Evolutionary conservation across 176 grass and related monocot genomes (phyloP).

Genomic region (Metroxylon sagu): DNA sequence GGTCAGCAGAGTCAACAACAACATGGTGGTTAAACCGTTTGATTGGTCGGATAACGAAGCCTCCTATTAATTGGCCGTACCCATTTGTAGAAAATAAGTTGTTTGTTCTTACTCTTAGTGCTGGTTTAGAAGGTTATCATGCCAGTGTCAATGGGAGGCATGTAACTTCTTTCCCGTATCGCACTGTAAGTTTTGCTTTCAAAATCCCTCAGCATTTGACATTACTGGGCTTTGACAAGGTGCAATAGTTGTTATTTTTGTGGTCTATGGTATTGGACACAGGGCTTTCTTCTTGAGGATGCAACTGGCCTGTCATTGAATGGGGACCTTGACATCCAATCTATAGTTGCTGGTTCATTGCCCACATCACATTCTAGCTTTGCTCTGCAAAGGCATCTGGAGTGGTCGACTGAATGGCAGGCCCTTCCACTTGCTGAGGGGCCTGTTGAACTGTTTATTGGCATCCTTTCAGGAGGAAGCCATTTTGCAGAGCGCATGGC

Average conservation of each 20-base stretch:
- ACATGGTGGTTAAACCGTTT: slow-evolving; percentile 90
- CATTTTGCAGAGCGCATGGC: slow-evolving; percentile 84
- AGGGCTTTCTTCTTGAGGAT: slow-evolving; percentile 85
- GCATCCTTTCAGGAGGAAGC: slow-evolving; percentile 70
- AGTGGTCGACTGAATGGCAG: slow-evolving; percentile 53
- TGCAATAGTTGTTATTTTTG: neutral
- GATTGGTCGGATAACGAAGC: slow-evolving; percentile 55
- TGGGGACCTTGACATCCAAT: slow-evolving; percentile 64
- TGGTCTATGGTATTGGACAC: neutral
- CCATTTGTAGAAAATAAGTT: slow-evolving; percentile 53
- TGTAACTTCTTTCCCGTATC: slow-evolving; percentile 71
- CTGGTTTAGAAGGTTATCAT: slow-evolving; percentile 88
- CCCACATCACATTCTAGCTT: slow-evolving; percentile 54
- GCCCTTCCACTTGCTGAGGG: slow-evolving; percentile 37
- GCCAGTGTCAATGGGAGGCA: slow-evolving; percentile 57
- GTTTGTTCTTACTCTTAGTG: slow-evolving; percentile 79
- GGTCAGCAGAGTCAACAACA: slow-evolving; percentile 45
- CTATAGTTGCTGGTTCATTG: slow-evolving; percentile 59
- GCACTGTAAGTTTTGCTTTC: slow-evolving; percentile 44
- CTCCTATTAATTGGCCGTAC: slow-evolving; percentile 53
- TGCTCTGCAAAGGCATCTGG: slow-evolving; percentile 48
- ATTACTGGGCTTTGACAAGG: neutral
- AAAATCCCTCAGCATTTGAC: neutral
- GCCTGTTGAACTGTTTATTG: slow-evolving; percentile 70
- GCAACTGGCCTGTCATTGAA: slow-evolving; percentile 59